phyloP scores from a whole-genome alignment of 306 rosid species.

The Echinosophora koreensis region DNA sequence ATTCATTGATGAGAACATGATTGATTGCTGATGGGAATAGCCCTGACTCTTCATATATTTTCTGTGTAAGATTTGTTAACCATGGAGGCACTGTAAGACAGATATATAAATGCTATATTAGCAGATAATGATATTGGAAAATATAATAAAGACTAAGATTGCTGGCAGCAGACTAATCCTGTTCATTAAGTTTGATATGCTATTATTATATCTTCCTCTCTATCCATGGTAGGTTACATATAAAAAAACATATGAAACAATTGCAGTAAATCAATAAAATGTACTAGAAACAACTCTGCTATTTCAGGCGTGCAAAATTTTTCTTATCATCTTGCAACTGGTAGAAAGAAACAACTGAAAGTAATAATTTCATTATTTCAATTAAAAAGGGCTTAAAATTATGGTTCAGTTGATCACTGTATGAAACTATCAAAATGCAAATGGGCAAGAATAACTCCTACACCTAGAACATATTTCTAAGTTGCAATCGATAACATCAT shows the following conservation, averaged over 20 bases:
- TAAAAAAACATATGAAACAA: constrained; percentile 3
- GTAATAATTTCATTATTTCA: constrained; percentile 4
- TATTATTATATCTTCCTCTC: constrained; percentile 4
- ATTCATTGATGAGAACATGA: constrained; percentile 94
- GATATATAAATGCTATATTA: constrained; percentile 28
- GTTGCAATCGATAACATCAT: too few species aligned
- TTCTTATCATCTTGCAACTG: constrained; percentile 29
- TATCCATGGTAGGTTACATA: not conserved
- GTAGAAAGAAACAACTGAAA: constrained; percentile 5
- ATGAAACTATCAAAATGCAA: constrained; percentile 28
- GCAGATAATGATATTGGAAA: not conserved
- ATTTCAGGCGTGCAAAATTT: not conserved
- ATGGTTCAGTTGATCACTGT: not conserved
- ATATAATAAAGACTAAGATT: not conserved
- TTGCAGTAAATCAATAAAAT: constrained; percentile 15
- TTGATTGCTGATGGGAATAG: constrained; percentile 79
- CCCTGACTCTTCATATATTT: constrained; percentile 65
- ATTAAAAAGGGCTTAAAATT: constrained; percentile 20
- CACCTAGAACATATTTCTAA: too few species aligned
- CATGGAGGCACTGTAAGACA: constrained; percentile 78
- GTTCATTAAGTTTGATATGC: constrained; percentile 9
- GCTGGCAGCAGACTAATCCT: not conserved
- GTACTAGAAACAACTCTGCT: constrained; percentile 22
- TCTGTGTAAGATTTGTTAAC: constrained; percentile 75
- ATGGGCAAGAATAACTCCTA: too few species aligned